These are phyloP conservation scores for Aspergillus piperis DNA, from an alignment of 2,329 filamentous ascomycete genomes.

Conservation along the genomic window DNA sequence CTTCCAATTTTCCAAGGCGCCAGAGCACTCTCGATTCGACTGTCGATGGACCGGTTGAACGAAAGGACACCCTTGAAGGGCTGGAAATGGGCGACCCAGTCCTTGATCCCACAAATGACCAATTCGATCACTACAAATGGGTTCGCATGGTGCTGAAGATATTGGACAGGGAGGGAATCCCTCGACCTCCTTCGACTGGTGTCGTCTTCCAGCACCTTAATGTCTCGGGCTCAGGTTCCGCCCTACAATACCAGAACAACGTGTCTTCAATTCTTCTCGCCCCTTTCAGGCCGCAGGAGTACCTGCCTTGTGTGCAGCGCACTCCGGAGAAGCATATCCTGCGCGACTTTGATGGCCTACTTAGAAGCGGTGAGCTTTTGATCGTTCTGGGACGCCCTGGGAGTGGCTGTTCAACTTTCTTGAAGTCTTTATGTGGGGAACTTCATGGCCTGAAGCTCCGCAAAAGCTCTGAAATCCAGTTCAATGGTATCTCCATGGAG, in stretches of 20 bases:
- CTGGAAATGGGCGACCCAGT: constrained; percentile 49
- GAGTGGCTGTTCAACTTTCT: constrained; percentile 70
- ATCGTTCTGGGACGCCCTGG: constrained; percentile 45
- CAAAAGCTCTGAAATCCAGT: constrained; percentile 73
- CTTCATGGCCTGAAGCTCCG: constrained; percentile 76
- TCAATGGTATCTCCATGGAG: constrained; percentile 65
- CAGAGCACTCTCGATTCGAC: constrained; percentile 19
- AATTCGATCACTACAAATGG: constrained; percentile 59
- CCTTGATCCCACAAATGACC: constrained; percentile 54
- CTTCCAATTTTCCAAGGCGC: constrained; percentile 32
- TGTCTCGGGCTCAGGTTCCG: constrained; percentile 67
- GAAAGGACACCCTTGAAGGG: constrained; percentile 39
- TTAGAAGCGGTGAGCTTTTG: constrained; percentile 52
- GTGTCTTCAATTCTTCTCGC: constrained; percentile 61
- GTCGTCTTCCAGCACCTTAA: constrained; percentile 66
- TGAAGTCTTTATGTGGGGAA: constrained; percentile 82
- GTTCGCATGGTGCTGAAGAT: constrained; percentile 51
- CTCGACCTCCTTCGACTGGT: constrained; percentile 55
- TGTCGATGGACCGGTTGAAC: constrained; percentile 25
- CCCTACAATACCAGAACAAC: constrained; percentile 68
- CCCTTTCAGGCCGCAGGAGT: constrained; percentile 60
- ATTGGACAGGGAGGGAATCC: constrained; percentile 59
- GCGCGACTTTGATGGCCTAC: constrained; percentile 54
- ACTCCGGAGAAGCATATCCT: constrained; percentile 58
- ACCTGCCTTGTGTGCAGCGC: constrained; percentile 49